A percentile compares a stretch with the other conserved stretches of the same genome.
Conservation (phyloP, 345 rosid species). For the Lepidium sativum region DNA sequence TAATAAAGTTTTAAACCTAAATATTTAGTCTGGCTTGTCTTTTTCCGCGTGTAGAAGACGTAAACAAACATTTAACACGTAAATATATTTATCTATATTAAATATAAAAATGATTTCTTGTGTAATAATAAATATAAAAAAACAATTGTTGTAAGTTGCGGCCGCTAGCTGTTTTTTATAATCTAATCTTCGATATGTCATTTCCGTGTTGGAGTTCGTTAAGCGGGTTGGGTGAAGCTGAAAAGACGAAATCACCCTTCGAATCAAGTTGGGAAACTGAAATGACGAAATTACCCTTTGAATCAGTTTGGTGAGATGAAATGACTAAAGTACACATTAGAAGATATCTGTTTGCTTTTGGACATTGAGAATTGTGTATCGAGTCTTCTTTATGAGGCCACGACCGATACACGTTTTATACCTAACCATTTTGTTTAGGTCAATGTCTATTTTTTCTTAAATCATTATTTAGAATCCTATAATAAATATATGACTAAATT, state of each 20-base stretch:
- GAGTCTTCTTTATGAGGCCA: background rate
- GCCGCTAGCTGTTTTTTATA: slow-evolving; percentile 6
- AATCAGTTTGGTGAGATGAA: background rate
- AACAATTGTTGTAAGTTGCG: background rate
- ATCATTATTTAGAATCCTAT: background rate
- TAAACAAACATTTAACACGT: background rate
- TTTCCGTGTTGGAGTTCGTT: slow-evolving; percentile 20
- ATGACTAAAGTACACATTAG: slow-evolving; percentile 4
- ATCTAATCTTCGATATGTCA: background rate
- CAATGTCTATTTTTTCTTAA: background rate
- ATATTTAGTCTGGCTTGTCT: background rate
- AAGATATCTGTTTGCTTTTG: background rate
- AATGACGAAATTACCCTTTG: slow-evolving; percentile 2
- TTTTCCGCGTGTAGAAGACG: slow-evolving; percentile 22
- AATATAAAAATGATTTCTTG: background rate
- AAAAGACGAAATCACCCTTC: slow-evolving; percentile 5
- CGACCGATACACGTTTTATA: slow-evolving; percentile 11
- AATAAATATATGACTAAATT: background rate
- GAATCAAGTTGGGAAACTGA: background rate
- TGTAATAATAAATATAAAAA: no score
- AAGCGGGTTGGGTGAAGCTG: background rate
- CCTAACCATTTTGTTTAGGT: background rate
- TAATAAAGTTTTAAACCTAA: background rate
- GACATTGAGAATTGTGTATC: background rate
- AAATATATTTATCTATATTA: background rate